Evolutionary conservation across 2,329 filamentous ascomycete species (phyloP), one percentile per base, ranked within the genome.

Genomic region (Corinectria fuckeliana): DNA sequence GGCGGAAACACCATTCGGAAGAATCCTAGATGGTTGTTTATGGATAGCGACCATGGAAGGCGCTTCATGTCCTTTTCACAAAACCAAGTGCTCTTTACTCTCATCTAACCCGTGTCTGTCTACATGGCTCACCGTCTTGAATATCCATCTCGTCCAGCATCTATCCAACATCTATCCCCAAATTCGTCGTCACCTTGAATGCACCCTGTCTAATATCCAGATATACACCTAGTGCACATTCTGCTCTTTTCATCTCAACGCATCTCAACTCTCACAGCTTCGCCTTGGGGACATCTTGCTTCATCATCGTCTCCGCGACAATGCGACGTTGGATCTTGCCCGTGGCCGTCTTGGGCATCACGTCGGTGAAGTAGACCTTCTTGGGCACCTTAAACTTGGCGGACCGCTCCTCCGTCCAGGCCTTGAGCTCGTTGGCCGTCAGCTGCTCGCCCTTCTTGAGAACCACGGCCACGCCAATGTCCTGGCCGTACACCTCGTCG

Each of bases 301-400:
- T 91, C 75, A 89, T 81, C 91, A 96, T 94, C 26, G 86, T 86
- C 76, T 94, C 91, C 13, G 91, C 91, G n/a, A 96, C 91, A 70
- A 93, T 91, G 62, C 91, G 85, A 61, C 92, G 82, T 78, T 96
- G 92, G 59, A 96, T 90, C 82, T 96, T 96, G 56, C 92, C 92
- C 5, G 92, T 96, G n/a, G 92, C 91, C 4, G 92, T 94, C 83
- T 96, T 96, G 63, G 92, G 92, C 87, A 96, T 96, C 65, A 89
- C 79, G 58, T 92, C 85, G 32, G 91, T 91, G 69, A 95, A 93
- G 80, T 91, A 95, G 32, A 93, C 81, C 82, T 91, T 88, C 80
- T 91, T 93, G 2, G 92, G 92, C 39, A 93, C 83, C 81, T 96
- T 96, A 77, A 95, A 95, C 77, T 91, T 93, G 59, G 89, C 90